Base-by-base conservation (phyloP, 2,329 filamentous ascomycete species). In the Cyphellophora attinorum region DNA sequence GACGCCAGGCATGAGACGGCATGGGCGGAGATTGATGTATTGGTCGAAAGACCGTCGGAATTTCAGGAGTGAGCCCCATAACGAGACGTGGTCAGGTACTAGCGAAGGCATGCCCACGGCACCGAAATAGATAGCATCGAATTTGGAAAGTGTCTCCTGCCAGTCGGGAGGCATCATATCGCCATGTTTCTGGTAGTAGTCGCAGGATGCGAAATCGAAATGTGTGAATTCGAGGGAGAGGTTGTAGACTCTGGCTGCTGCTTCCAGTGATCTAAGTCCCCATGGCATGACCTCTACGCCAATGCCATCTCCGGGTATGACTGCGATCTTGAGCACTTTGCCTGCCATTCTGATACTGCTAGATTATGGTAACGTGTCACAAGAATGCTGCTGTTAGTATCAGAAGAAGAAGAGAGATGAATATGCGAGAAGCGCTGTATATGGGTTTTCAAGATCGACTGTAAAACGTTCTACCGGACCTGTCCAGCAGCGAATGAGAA, bases 261-360 rank as follows among this genome's bases (percentile, higher is more conserved):
- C 44, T 39, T 41, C 17, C 5, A 47, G 36, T 18, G 30, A 40
- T 57, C 41, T 46, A 69, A 72, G 15, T 54, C 62, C 13, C 58
- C 59, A 5, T 64, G 51, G 4, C 19, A 79, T 65, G n/a, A 80
- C 74, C 51, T 80, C 75, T 2, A 65, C 63, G 17, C 76, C 75
- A 33, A 81, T 79, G 16, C 76, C 74, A 50, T 80, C 74, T 11
- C 72, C 73, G 5, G 76, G 70, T 41, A 80, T 76, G 15, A 73
- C 69, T 38, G 74, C 69, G 43, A 78, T 70, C 21, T 40, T 35
- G 11, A 35, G 23, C 10, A 29, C 18, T 14, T 37, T 37, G 15
- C 29, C 21, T 16, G 33, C 14, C 31, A 33, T 33, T 8, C 13
- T 33, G 5, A 25, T 8, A n/a, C n/a, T n/a, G n/a, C n/a, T n/a